Base-by-base conservation (phyloP, 345 rosid species). In the Boechera stricta region DNA sequence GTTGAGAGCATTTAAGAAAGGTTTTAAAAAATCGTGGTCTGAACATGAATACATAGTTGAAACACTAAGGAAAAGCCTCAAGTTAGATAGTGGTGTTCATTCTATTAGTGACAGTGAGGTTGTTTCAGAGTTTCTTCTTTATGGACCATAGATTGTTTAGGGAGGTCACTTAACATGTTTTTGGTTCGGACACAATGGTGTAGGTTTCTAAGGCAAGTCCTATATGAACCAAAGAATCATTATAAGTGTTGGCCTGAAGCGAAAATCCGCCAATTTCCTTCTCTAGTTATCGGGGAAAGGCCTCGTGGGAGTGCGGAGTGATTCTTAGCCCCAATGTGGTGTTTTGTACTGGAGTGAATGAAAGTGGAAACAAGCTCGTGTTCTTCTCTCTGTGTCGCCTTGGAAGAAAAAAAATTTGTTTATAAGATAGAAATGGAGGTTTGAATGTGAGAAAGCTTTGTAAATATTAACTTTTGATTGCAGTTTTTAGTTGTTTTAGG, bases 121-220 rank as follows among this genome's bases (percentile, higher is more conserved):
- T 12, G 45, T 67, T 49, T 32, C 16, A 7, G 67, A 63, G 36
- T 63, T 8, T 18, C 10, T 3, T 61, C 0, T 61, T 39, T 21
- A 24, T 39, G 6, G 3, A 62, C 11, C 51, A 63, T 26, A 24
- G 12, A 24, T 39, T 24, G 21, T 41, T 63, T 12, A 48, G 29
- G 60, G 59, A 63, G 52, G 53, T 18, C 24, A 28, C 33, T 52
- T 16, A 12, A 49, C 62, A 67, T 28, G 33, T 70, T 5, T 44
- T 32, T 70, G 57, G 41, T 44, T 24, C 2, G 70, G 66, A 71
- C 54, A 64, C 4, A 18, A 53, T 70, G 58, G 59, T 58, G 64
- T 35, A 78, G 82, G 82, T 72, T 42, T 78, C 82, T 2, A 78
- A 78, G 58, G 82, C 82, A 61, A 73, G 82, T 78, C 82, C 82